Evolutionary conservation across 2,329 filamentous ascomycete species (phyloP).

Genomic region (Fusarium sp.): DNA sequence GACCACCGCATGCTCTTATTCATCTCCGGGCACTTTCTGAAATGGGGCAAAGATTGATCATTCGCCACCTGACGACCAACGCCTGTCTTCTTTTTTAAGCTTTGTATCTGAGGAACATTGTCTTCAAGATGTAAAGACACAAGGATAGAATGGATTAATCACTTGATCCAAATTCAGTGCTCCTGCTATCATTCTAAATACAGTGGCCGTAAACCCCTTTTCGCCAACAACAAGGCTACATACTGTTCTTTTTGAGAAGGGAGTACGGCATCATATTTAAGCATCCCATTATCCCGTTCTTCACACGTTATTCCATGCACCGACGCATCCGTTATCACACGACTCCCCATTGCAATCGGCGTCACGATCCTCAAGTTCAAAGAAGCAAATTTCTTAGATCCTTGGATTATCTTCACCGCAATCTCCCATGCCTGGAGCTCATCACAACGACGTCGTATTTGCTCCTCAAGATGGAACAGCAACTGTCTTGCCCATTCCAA

Average conservation of each 20-base stretch:
- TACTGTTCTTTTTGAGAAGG: not conserved
- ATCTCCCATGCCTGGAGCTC: not conserved
- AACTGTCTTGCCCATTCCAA: not conserved
- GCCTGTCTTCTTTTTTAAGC: not conserved
- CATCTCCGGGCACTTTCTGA: too few species aligned
- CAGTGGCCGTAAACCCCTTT: not conserved
- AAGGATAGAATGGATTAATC: too few species aligned
- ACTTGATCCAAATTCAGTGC: too few species aligned
- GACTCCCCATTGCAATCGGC: not conserved
- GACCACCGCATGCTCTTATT: too few species aligned
- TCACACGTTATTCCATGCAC: too few species aligned
- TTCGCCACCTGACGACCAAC: not conserved
- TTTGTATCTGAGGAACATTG: too few species aligned
- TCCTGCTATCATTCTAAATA: not conserved
- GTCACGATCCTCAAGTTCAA: not conserved
- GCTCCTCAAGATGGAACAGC: not conserved
- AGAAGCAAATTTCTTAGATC: not conserved
- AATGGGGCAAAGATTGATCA: too few species aligned
- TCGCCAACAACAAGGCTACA: not conserved
- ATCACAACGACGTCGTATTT: not conserved
- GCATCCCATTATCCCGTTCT: not conserved
- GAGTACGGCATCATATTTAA: not conserved
- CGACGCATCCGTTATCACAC: accelerated
- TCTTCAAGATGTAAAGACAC: too few species aligned
- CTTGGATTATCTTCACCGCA: accelerated